Evolutionary conservation across 1,284 basidiomycete species (phyloP).

Genomic region (Ganoderma multipileum): DNA sequence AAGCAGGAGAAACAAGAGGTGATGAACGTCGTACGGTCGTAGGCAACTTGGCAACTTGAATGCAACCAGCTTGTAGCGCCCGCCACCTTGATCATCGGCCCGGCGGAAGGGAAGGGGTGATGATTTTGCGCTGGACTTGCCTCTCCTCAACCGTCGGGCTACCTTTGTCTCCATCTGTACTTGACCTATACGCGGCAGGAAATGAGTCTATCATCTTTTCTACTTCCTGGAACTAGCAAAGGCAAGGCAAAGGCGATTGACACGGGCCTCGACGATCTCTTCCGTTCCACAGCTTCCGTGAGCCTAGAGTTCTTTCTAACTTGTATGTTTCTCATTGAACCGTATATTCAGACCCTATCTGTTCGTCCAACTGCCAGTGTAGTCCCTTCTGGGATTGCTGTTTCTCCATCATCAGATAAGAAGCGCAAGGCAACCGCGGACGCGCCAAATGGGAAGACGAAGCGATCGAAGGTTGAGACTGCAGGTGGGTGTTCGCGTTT

Average conservation of each 20-base stretch:
- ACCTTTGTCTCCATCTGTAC: background rate
- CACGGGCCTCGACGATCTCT: slow-evolving; percentile 42
- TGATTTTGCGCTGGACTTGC: background rate
- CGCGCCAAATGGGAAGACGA: slow-evolving; percentile 19
- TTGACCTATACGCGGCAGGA: background rate
- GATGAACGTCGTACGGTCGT: too few species aligned
- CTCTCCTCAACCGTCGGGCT: background rate
- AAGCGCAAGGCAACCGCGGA: slow-evolving; percentile 34
- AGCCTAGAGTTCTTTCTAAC: background rate
- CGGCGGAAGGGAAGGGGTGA: background rate
- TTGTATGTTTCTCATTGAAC: background rate
- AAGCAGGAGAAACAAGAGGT: background rate
- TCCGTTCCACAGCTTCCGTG: slow-evolving; percentile 36
- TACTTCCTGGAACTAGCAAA: slow-evolving; percentile 35
- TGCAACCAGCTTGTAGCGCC: background rate
- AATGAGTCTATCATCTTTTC: slow-evolving; percentile 45
- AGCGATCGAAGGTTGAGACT: slow-evolving; percentile 28
- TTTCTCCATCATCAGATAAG: slow-evolving; percentile 26
- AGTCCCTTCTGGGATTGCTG: background rate
- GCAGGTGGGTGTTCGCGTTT: slow-evolving; percentile 12
- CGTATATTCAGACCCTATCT: slow-evolving; percentile 10
- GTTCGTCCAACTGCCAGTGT: slow-evolving; percentile 1
- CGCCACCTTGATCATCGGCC: background rate
- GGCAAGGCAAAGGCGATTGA: slow-evolving; percentile 39
- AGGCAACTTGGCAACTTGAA: too few species aligned